Evolutionary conservation across 1,284 basidiomycete species (phyloP), one percentile per base, ranked within the genome.

Genomic region (Porogramme epimiltina): DNA sequence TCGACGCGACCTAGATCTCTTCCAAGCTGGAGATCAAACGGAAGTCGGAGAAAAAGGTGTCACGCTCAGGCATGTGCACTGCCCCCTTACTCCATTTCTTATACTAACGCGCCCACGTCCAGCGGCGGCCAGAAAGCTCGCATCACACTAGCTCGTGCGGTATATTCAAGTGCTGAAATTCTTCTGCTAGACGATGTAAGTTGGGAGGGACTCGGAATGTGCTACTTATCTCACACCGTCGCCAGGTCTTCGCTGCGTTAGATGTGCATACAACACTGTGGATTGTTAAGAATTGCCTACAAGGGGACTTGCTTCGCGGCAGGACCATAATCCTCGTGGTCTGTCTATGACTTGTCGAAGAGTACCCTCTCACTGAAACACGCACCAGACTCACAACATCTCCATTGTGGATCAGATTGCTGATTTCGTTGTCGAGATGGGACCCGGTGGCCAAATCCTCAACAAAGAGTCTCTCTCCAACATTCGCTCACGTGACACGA

Each of bases 311-410:
- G 3, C 70, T 93, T 28, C 73, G 76, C 40, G 84, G 79, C 4
- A 76, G 89, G 43, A 93, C 89, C 1, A 72, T 91, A 31, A 66
- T 92, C 15, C 73, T 93, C 10, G 85, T 89, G 51, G 86, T 88
- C 8, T 6, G 34, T 18, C 9, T 37, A 5, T 48, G 15, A 13
- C n/a, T 10, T 20, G 23, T n/a, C 23, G 31, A 19, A 45, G 3
- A 11, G 3, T 18, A 43, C 9, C 16, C 22, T 25, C 5, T 13
- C 6, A 5, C 34, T n/a, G 5, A 37, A n/a, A n/a, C n/a, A n/a
- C n/a, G n/a, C n/a, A n/a, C n/a, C 16, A 84, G 81, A 90, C 88
- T 0, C 88, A 91, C 67, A 89, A 91, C 61, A 75, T 89, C 26
- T 79, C 81, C 3, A 77, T 91, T 64, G 75, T 77, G n/a, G 75